These are phyloP conservation scores for Orbilia blumenaviensis DNA, from an alignment of 2,329 filamentous ascomycete species.

Conservation along the genomic window DNA sequence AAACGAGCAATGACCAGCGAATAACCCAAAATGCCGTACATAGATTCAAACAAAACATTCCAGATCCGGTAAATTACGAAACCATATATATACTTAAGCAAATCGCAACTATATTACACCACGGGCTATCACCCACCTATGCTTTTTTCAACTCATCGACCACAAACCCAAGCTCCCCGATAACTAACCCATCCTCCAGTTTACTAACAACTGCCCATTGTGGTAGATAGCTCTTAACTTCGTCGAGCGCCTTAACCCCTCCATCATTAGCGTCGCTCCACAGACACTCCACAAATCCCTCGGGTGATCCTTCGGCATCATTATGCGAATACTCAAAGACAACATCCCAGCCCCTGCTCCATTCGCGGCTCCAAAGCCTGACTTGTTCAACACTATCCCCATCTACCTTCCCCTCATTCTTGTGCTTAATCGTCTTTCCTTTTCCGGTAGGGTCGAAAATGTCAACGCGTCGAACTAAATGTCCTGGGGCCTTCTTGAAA, in stretches of 20 bases:
- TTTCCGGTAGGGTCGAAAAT: constrained; percentile 61
- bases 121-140: neutral
- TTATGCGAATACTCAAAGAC: constrained; percentile 65
- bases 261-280: constrained; percentile 84
- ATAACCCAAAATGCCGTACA: too few relatives aligned
- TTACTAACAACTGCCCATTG: constrained; percentile 83
- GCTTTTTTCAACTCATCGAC: neutral
- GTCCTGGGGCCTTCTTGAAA: neutral
- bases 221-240: constrained; percentile 78
- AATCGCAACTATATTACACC: too few relatives aligned
- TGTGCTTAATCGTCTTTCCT: constrained; percentile 71
- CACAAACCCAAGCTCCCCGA: constrained; percentile 65
- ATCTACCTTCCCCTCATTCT: constrained; percentile 66
- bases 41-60: too few relatives aligned
- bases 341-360: constrained; percentile 79
- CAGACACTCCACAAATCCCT: constrained; percentile 76
- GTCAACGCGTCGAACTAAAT: neutral
- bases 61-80: too few relatives aligned
- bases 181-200: constrained; percentile 78
- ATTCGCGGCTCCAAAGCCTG: constrained; percentile 82
- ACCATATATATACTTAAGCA: too few relatives aligned
- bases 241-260: constrained; percentile 83
- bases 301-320: constrained; percentile 61
- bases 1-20: too few relatives aligned
- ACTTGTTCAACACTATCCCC: constrained; percentile 72